Evolutionary conservation across 768 basidiomycete species (phyloP).

Genomic region (Boletellus sp.): DNA sequence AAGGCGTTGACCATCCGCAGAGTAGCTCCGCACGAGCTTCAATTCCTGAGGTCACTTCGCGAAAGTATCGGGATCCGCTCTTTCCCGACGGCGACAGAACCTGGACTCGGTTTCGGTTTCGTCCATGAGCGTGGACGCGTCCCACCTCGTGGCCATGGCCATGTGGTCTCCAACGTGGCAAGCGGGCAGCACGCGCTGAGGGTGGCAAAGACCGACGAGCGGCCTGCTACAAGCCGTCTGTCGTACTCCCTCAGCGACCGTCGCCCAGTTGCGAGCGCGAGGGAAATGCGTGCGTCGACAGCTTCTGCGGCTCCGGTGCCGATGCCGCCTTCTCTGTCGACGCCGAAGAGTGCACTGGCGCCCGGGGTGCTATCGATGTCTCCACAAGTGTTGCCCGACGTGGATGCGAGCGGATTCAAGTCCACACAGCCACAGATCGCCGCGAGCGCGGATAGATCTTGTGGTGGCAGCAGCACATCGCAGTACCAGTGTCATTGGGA

Average conservation of each 20-base stretch:
- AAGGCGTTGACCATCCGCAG: background rate
- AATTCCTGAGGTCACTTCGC: constrained; percentile 4
- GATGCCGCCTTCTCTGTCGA: background rate
- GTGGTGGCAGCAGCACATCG: background rate
- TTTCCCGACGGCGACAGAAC: background rate
- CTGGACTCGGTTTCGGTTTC: background rate
- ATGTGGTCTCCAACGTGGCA: background rate
- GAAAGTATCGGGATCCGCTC: constrained; percentile 1
- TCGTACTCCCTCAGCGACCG: background rate
- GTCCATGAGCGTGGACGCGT: background rate
- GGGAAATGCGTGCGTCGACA: background rate
- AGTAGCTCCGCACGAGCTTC: constrained; percentile 4
- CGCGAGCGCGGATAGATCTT: background rate
- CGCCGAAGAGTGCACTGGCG: too few species aligned
- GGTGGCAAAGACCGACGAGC: background rate
- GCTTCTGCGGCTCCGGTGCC: background rate
- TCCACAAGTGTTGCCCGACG: background rate
- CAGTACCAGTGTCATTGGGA: constrained; percentile 7
- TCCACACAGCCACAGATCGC: background rate
- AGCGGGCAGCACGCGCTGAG: background rate
- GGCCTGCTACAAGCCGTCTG: background rate
- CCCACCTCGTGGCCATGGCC: background rate
- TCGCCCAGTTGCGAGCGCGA: background rate
- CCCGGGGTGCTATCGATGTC: background rate
- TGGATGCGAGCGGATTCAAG: background rate